phyloP scores from a whole-genome alignment of 2,329 filamentous ascomycete genomes.

The Xylaria sp. region DNA sequence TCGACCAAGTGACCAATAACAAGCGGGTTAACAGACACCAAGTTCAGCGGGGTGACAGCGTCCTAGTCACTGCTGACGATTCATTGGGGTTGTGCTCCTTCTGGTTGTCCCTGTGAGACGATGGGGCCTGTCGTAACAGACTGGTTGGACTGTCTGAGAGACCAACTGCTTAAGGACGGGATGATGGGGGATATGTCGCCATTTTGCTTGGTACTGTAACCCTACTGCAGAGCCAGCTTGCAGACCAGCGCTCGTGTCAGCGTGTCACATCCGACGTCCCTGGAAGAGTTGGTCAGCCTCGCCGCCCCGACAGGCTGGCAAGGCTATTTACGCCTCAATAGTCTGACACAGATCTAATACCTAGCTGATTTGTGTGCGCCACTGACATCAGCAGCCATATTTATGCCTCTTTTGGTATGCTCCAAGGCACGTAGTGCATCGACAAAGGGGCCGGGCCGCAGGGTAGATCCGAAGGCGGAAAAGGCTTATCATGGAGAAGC shows the following conservation, averaged over 20 bases:
- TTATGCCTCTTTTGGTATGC: conserved; percentile 9
- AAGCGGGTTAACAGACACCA: conserved; percentile 11
- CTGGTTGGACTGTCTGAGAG: neutral
- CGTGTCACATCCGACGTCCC: conserved; percentile 21
- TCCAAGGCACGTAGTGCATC: conserved; percentile 17
- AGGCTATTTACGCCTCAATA: conserved; percentile 25
- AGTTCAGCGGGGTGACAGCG: conserved; percentile 3
- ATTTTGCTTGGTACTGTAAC: conserved; percentile 17
- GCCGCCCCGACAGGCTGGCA: conserved; percentile 1
- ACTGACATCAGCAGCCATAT: conserved; percentile 26
- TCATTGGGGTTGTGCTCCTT: conserved; percentile 9
- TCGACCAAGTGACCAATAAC: conserved; percentile 14
- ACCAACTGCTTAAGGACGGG: neutral
- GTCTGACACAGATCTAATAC: neutral
- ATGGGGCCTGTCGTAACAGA: conserved; percentile 5
- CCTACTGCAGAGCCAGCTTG: conserved; percentile 20
- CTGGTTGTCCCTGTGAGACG: conserved; percentile 16
- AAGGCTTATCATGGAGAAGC: conserved; percentile 20
- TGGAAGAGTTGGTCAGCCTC: conserved; percentile 27
- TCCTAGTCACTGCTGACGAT: conserved; percentile 21
- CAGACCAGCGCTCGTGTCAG: conserved; percentile 17
- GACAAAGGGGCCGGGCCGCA: conserved; percentile 27
- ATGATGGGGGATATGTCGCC: conserved; percentile 2
- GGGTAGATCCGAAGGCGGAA: conserved; percentile 31
- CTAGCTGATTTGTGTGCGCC: conserved; percentile 11